These are phyloP conservation scores for Primulina huaijiensis DNA, from an alignment of 257 asterid species.

Conservation along the genomic window DNA sequence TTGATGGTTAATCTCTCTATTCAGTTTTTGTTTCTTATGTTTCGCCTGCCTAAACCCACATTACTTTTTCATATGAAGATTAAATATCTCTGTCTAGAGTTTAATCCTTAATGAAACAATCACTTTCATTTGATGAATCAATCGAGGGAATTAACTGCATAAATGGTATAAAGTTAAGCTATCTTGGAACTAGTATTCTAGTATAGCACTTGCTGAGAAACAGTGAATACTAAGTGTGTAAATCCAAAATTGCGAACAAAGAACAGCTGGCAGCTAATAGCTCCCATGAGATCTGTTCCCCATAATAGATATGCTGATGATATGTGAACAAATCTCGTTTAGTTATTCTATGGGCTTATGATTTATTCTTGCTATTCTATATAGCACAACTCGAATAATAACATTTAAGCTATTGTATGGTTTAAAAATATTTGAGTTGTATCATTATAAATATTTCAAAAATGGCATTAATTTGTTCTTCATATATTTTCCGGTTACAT, in stretches of 20 bases:
- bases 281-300: neutral
- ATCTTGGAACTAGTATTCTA: neutral
- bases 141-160: neutral
- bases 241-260: neutral
- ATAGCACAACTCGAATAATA: neutral
- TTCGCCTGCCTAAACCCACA: too few relatives aligned
- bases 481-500: neutral
- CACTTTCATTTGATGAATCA: neutral
- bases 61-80: too few relatives aligned
- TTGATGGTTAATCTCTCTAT: too few relatives aligned
- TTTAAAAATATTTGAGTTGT: neutral
- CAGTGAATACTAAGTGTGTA: neutral
- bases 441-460: too few relatives aligned
- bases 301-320: neutral
- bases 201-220: neutral
- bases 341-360: neutral
- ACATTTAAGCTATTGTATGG: neutral
- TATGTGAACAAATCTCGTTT: neutral
- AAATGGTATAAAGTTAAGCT: neutral
- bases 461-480: neutral
- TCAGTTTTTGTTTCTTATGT: too few relatives aligned
- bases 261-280: conserved; percentile 2
- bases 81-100: too few relatives aligned
- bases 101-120: neutral
- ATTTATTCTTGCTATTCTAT: neutral